phyloP scores from a whole-genome alignment of 495 filamentous ascomycete genomes.

The Aspergillus heteromorphus region DNA sequence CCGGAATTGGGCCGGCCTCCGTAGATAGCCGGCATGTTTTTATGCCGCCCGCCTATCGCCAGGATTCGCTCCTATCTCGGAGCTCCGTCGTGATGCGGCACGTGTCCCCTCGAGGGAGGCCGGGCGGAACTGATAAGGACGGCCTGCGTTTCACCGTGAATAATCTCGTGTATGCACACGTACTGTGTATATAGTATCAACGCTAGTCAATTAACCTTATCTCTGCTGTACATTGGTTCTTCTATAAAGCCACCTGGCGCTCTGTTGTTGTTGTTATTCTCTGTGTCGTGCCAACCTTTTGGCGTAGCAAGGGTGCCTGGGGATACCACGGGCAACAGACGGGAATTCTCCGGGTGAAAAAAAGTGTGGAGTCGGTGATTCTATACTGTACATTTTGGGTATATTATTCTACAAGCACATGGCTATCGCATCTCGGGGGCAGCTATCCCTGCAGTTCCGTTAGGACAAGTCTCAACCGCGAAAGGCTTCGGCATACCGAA shows the following conservation, averaged over 20 bases:
- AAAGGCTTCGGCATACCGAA: background rate
- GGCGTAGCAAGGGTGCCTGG: background rate
- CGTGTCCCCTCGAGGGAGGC: background rate
- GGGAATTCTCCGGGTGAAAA: background rate
- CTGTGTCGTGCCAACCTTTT: background rate
- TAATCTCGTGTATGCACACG: too few relatives aligned
- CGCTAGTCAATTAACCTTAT: too few relatives aligned
- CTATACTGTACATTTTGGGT: slow-evolving; percentile 11
- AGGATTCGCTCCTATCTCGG: slow-evolving; percentile 3
- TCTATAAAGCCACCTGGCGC: too few relatives aligned
- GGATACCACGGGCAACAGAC: background rate
- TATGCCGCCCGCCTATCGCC: slow-evolving; percentile 1
- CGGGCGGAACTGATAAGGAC: background rate
- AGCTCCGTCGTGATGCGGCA: background rate
- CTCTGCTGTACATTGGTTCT: too few relatives aligned
- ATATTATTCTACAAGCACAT: slow-evolving; percentile 18
- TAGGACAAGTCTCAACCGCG: background rate
- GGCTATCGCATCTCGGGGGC: background rate
- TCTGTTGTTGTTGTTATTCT: too few relatives aligned
- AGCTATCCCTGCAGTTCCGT: background rate
- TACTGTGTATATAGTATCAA: too few relatives aligned
- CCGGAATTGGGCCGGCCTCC: slow-evolving; percentile 45
- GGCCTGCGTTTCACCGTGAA: too few relatives aligned
- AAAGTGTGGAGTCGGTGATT: background rate
- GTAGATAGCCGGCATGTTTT: slow-evolving; percentile 31